Base-by-base conservation (phyloP, 768 basidiomycete species). In the Goffeauzyma gilvescens region DNA sequence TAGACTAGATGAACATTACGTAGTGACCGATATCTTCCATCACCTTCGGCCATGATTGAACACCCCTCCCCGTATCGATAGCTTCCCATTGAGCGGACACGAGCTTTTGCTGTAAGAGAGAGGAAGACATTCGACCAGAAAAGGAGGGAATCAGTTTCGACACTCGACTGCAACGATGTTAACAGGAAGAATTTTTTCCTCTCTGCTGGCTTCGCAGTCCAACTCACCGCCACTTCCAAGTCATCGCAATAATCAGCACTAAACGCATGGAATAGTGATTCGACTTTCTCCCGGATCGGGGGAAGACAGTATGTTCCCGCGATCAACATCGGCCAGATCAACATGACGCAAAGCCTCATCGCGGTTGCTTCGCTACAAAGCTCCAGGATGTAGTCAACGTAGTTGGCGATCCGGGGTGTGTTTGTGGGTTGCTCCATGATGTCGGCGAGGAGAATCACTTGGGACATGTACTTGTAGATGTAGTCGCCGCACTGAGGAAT, bases 321-420 rank as follows among this genome's bases (percentile, higher is more conserved):
- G 25, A 57, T 55, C 7, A 57, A 41, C 5, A 57, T 44, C 4
- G 55, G 55, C 55, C 55, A 57, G 15, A 53, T 47, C 23, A 57
- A 46, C 55, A 55, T 54, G 26, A 57, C 53, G 6, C 48, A 28
- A 15, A 32, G n/a, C 3, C 41, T 45, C 49, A 54, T 48, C 14
- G 53, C 50, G 6, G 55, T 42, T 8, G 51, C 53, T 41, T 57
- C 55, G 33, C 49, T 49, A 28, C 50, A 48, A 3, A 57, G 48
- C 32, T 57, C 55, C 13, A 57, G 44, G 24, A 57, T 50, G 32
- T 45, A 38, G 41, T 52, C 45, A 21, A 55, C 45, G 1, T 51
- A 42, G n/a, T 23, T 34, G 6, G 23, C 25, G 18, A 42, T 42
- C 3, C 41, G 30, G 17, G 24, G 41, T 3, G 31, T 42, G 20